A percentile compares a stretch with the other conserved stretches of the same genome.
phyloP scores from a whole-genome alignment of 2,329 filamentous ascomycete species.

The Apiospora pterosperma region DNA sequence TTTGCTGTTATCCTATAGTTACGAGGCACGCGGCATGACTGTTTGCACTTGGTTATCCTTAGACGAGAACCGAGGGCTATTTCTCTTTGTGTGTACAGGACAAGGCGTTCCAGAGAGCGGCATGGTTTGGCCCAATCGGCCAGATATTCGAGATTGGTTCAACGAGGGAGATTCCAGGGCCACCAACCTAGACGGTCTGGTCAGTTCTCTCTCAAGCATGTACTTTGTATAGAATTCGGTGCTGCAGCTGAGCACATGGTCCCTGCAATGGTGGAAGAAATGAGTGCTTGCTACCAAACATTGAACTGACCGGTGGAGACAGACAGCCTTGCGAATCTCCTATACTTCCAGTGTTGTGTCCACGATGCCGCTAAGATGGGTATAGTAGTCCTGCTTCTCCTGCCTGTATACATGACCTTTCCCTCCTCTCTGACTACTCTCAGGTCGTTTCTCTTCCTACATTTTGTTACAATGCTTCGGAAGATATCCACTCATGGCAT shows the following conservation, averaged over 20 bases:
- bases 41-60: background rate
- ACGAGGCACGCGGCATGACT: background rate
- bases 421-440: background rate
- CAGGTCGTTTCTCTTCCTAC: background rate
- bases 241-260: background rate
- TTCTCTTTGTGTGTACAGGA: background rate
- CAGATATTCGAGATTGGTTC: background rate
- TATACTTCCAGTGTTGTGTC: background rate
- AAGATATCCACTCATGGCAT: too few species aligned
- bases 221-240: background rate
- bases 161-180: background rate
- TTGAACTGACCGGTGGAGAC: background rate
- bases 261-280: background rate
- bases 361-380: background rate
- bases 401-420: background rate
- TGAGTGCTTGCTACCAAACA: background rate
- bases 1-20: background rate
- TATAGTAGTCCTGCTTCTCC: background rate
- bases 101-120: background rate
- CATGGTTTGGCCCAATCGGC: background rate
- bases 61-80: background rate
- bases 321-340: background rate
- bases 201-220: background rate
- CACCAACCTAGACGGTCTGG: background rate
- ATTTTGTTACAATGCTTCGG: background rate